Evolutionary conservation across 805 yeast genomes (phyloP), one percentile per base, ranked within the genome.

Genomic region (Grigorovia yakushimaensis): DNA sequence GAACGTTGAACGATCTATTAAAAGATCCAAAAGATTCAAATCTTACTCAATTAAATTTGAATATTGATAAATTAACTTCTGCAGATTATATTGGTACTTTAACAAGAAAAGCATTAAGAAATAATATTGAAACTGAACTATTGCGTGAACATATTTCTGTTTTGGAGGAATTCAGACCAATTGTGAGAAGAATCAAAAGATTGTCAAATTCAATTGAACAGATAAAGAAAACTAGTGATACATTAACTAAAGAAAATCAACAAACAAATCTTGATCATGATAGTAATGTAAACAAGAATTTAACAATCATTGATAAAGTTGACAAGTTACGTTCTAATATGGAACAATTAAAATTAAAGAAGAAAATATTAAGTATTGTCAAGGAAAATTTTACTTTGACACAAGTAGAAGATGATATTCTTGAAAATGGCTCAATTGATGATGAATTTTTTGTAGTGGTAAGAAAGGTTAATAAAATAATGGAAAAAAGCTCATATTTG

Each of bases 341-440:
- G 36, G 47, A 52, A 15, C 19, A 44, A 19, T 44, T 60, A 10
- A 55, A 49, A 41, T 52, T 82, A 43, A 78, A 82, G 55, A 80
- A 76, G 56, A 62, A 70, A 36, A 56, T 85, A 1, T 62, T 85
- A 39, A 55, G 64, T 0, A 71, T 73, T 24, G 77, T 84, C 54
- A 78, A 80, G 51, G 70, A 73, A 4, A 76, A 76, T 48, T 87
- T 84, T 58, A 77, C 89, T 0, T 62, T 91, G 41, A 75, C 74
- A 41, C 89, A 82, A 50, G 76, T 78, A 48, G 97, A 91, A 54
- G 81, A 79, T 41, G 83, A 77, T 55, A 64, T 75, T 6, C 66
- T 89, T 38, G 59, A 63, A 20, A 71, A 73, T 57, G 59, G 68
- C 47, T 47, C 59, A 17, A 50, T 75, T 9, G 66, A 70, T 38